Base-by-base conservation (phyloP, 441 rosid species). In the Sinapis alba region DNA sequence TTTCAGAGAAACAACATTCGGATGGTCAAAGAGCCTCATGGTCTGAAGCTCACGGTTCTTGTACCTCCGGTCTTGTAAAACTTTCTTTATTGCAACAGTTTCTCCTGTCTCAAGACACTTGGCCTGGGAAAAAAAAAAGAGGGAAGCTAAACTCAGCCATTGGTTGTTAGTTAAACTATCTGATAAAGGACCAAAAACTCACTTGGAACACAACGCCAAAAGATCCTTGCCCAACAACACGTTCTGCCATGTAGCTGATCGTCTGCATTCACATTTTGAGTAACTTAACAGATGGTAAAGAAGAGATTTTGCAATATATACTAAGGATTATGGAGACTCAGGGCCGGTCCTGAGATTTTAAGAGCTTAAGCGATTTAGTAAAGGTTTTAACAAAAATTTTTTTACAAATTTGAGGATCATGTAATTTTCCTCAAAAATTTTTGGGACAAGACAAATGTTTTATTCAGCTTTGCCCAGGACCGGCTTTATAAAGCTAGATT, bases 131-230 rank as follows among this genome's bases (percentile, higher is more conserved):
- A 23, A 5, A 43, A 38, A 10, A 59, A 23, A 6, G 47, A 38
- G 13, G 54, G 11, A 38, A 50, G 6, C 50, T 32, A 30, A 30
- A 24, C 2, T 79, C 6, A 65, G 71, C 15, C 15, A 68, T 6
- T 9, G 21, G 57, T 20, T n/a, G 12, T 18, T 15, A n/a, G n/a
- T n/a, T 10, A 51, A 3, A 19, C 23, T 51, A 58, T 58, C 0
- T 2, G 36, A 58, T 19, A 38, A 45, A 18, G 6, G 57, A 50
- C 62, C 62, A 62, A 24, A 38, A 20, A 71, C 81, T 74, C 60
- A 93, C 99, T 92, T 95, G 98, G 69, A 93, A 95, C 34, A 93
- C 99, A 81, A 95, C 97, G 13, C 99, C 99, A 65, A 95, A 95
- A 58, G 99, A 93, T 74, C 99, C 99, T 2, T 93, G 94, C 43